Evolutionary conservation across 2,329 filamentous ascomycete genomes (phyloP).

Genomic region (Calonectria pauciramosa): DNA sequence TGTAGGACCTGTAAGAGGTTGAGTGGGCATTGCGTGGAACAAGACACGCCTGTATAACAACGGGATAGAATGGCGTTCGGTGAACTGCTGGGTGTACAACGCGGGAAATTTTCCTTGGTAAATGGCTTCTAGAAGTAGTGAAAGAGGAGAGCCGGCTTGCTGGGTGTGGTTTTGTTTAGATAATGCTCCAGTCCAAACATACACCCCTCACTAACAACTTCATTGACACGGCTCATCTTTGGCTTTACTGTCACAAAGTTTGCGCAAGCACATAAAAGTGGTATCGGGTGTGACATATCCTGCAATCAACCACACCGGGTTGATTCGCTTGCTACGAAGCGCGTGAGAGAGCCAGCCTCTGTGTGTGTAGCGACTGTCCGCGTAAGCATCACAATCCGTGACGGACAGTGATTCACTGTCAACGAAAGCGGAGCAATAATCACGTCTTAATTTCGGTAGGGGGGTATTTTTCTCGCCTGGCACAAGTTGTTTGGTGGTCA

Average conservation of each 20-base stretch:
- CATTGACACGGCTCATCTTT: neutral
- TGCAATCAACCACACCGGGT: neutral
- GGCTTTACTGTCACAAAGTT: neutral
- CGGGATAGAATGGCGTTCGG: constrained; percentile 24
- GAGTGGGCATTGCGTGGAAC: constrained; percentile 25
- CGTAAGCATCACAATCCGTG: neutral
- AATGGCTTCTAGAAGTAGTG: constrained; percentile 7
- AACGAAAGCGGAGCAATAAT: neutral
- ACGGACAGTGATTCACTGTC: constrained; percentile 17
- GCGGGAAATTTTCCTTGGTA: neutral
- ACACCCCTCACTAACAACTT: neutral
- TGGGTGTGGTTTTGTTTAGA: neutral
- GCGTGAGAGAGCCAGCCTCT: neutral
- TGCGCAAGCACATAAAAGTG: neutral
- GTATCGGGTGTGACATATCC: neutral
- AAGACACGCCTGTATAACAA: constrained; percentile 33
- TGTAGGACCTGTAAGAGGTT: constrained; percentile 63
- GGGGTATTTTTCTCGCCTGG: neutral
- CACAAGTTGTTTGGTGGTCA: neutral
- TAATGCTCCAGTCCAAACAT: neutral
- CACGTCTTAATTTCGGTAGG: neutral
- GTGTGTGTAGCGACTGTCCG: constrained; percentile 20
- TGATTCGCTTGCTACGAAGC: neutral
- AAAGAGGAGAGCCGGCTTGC: neutral
- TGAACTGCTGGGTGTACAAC: neutral